A percentile compares a stretch with the other conserved stretches of the same genome.
These are phyloP conservation scores for Aspergillus quadrilineatus DNA, from an alignment of 2,329 filamentous ascomycete species.

Conservation along the genomic window DNA sequence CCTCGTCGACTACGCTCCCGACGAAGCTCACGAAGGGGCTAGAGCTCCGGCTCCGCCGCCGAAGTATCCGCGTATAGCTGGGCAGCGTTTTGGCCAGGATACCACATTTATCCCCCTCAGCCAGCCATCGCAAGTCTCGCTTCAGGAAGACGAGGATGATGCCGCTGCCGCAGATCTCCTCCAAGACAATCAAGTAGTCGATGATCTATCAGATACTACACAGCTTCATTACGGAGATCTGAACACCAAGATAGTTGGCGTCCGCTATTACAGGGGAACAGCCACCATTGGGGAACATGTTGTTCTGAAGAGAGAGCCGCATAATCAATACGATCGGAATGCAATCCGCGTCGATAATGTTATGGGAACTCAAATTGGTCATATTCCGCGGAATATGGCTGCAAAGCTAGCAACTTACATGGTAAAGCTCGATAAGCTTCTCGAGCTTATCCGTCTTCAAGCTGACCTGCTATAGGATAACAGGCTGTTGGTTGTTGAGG, in stretches of 20 bases:
- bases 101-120: slow-evolving; percentile 32
- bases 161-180: slow-evolving; percentile 34
- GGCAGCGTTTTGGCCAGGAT: slow-evolving; percentile 30
- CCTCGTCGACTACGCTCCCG: slow-evolving; percentile 30
- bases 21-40: slow-evolving; percentile 18
- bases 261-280: slow-evolving; percentile 62
- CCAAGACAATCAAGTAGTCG: slow-evolving; percentile 33
- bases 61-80: slow-evolving; percentile 18
- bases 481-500: slow-evolving; percentile 65
- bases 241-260: slow-evolving; percentile 59
- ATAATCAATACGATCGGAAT: slow-evolving; percentile 70
- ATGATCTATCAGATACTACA: slow-evolving; percentile 36
- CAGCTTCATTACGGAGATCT: slow-evolving; percentile 44
- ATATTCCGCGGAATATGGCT: slow-evolving; percentile 67
- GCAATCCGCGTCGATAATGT: slow-evolving; percentile 79
- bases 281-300: slow-evolving; percentile 65
- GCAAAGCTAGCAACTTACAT: slow-evolving; percentile 73
- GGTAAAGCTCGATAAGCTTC: slow-evolving; percentile 42
- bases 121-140: slow-evolving; percentile 28
- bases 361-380: slow-evolving; percentile 71
- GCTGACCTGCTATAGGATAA: slow-evolving; percentile 46
- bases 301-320: slow-evolving; percentile 62
- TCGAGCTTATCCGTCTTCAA: background rate
- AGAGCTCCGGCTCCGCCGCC: slow-evolving; percentile 1
- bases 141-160: slow-evolving; percentile 36